Base-by-base conservation (phyloP, 1,139 yeast genomes). In the Zygosaccharomyces sapae region DNA sequence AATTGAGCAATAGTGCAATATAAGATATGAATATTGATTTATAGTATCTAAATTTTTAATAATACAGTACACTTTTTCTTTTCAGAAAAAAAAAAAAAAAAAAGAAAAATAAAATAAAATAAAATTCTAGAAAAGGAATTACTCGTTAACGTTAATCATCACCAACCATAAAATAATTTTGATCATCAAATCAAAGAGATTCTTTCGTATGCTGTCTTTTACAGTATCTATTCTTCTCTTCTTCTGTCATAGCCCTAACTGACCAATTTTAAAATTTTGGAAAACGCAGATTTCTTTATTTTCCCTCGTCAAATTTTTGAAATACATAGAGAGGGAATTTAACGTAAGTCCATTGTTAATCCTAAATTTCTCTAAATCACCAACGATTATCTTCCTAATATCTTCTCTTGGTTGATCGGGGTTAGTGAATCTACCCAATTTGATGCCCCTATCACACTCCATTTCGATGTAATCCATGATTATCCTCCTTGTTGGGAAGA, bases 401-500 rank as follows among this genome's bases (percentile, higher is more conserved):
- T 59, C 63, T 16, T 63, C 66, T 44, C 66, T 57, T 4, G 62
- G 52, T 43, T 59, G 62, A 7, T 50, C 50, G 4, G 61, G 58
- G 24, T 57, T 54, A 9, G 52, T 49, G 42, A 64, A 66, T 39
- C 67, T 54, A 9, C 67, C 68, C 31, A 62, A 44, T 20, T 58
- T 54, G 8, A 63, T 54, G 9, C 69, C 68, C 18, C 66, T 46
- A 46, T 57, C 56, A 50, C 58, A 49, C 53, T 62, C 66, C 45
- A 61, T 54, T 55, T 69, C 63, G 48, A 67, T 55, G 59, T 62
- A 59, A 54, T 65, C 59, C 61, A 61, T 55, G 47, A 61, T 55
- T 38, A 65, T 61, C 45, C 68, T 55, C 46, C 70, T 58, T 7
- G 69, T 66, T 4, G 70, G 70, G 39, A 66, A 66, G 41, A 66